A percentile compares a stretch with the other conserved stretches of the same genome.
Conservation (phyloP, 352 stramenopile genomes). For the Achlya hypogyna region DNA sequence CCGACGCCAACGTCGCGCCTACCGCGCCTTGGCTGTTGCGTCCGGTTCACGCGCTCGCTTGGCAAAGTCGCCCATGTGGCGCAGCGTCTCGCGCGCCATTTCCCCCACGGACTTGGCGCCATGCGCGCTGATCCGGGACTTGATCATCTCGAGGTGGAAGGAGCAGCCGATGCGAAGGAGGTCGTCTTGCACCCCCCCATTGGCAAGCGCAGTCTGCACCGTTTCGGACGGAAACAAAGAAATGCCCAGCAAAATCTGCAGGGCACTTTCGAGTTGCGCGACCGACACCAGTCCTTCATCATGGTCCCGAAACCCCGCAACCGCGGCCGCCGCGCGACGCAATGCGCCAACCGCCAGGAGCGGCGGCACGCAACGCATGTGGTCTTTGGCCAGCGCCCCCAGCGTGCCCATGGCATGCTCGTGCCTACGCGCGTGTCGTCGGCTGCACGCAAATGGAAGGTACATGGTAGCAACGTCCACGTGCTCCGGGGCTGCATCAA, state of each 20-base stretch:
- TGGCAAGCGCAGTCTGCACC: background rate
- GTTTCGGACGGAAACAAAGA: background rate
- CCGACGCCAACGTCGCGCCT: too few species aligned
- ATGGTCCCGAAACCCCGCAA: background rate
- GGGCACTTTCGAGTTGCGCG: background rate
- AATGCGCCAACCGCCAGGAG: background rate
- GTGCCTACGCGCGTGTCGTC: background rate
- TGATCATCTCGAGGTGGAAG: conserved; percentile 15
- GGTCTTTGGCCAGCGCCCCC: conserved; percentile 10
- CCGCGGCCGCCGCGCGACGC: background rate
- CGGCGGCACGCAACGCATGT: conserved; percentile 6
- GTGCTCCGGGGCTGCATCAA: background rate
- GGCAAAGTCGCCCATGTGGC: conserved; percentile 18
- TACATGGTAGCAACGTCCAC: background rate
- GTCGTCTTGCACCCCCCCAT: background rate
- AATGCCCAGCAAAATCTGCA: conserved; percentile 3
- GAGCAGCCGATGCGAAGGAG: conserved; percentile 15
- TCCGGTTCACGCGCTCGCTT: background rate
- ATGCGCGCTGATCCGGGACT: background rate
- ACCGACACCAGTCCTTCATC: background rate
- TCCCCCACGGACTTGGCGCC: conserved; percentile 13
- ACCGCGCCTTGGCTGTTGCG: too few species aligned
- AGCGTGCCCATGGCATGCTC: conserved; percentile 7
- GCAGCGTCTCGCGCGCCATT: conserved; percentile 17
- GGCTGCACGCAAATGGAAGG: background rate